Percentiles rank a stretch among this genome's conserved stretches.
These are phyloP conservation scores for Chloris gayana DNA, from an alignment of 176 grass and related monocot species.

Conservation along the genomic window DNA sequence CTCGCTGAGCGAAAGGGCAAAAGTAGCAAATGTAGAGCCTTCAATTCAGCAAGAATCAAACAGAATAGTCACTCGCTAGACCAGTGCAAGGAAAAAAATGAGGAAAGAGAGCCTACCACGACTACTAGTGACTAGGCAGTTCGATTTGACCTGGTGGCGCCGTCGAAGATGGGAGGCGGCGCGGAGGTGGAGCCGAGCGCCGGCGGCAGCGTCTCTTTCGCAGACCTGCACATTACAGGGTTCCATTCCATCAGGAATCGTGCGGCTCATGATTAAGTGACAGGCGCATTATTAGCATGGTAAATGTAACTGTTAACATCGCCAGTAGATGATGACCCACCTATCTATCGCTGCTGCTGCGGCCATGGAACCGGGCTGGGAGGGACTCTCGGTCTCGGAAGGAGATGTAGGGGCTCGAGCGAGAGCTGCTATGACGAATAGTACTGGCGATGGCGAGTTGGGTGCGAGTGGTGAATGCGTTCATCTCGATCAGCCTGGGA, in stretches of 20 bases:
- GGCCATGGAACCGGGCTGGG: constrained; percentile 6
- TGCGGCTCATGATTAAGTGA: too few species aligned
- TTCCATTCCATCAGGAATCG: not conserved
- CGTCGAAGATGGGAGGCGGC: constrained; percentile 69
- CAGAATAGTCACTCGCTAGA: not conserved
- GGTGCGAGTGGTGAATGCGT: not conserved
- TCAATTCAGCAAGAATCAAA: not conserved
- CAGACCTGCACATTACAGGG: constrained; percentile 22
- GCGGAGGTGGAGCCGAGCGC: constrained; percentile 58
- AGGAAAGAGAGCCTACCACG: too few species aligned
- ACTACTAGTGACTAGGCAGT: not conserved
- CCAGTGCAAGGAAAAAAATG: too few species aligned
- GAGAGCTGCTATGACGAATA: not conserved
- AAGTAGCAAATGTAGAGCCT: constrained; percentile 78
- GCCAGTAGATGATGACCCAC: not conserved
- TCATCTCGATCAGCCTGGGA: not conserved
- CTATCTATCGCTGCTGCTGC: constrained; percentile 11
- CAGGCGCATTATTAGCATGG: not conserved
- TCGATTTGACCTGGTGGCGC: constrained; percentile 64
- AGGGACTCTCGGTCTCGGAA: not conserved
- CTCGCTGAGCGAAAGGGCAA: constrained; percentile 78
- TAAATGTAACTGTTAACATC: not conserved
- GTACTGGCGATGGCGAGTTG: not conserved
- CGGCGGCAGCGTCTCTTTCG: constrained; percentile 59
- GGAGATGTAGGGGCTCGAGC: not conserved